These are phyloP conservation scores for Fusarium sarcochroum DNA, from an alignment of 2,329 filamentous ascomycete species.

Conservation along the genomic window DNA sequence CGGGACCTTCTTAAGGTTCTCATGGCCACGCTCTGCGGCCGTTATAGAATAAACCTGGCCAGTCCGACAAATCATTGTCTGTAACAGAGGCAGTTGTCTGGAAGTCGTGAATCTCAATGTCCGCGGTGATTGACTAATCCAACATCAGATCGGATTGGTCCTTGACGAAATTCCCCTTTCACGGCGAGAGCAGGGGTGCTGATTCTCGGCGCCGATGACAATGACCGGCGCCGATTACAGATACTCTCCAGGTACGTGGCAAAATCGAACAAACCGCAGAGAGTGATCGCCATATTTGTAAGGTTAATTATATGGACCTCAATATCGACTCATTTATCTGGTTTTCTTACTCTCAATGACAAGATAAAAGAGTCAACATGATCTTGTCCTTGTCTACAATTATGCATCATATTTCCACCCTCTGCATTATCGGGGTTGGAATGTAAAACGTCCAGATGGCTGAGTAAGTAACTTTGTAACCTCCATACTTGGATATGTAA, in stretches of 20 bases:
- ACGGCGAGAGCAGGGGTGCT: conserved; percentile 4
- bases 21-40: conserved; percentile 25
- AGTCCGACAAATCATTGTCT: neutral
- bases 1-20: conserved; percentile 29
- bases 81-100: conserved; percentile 2
- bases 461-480: conserved; percentile 24
- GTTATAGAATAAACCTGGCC: conserved; percentile 7
- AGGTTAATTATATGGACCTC: conserved; percentile 29
- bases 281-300: conserved; percentile 22
- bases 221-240: conserved; percentile 34
- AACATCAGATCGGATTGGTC: neutral
- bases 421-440: neutral
- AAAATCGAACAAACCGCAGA: conserved; percentile 20
- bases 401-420: neutral
- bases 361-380: neutral
- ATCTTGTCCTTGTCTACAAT: neutral
- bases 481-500: conserved; percentile 24
- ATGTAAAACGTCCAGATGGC: neutral
- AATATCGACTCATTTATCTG: neutral
- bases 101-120: conserved; percentile 6
- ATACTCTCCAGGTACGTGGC: conserved; percentile 22
- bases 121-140: conserved; percentile 8
- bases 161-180: conserved; percentile 6
- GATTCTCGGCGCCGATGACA: conserved; percentile 33
- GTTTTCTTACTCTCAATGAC: neutral